Evolutionary conservation across 352 stramenopile species (phyloP).

Genomic region (Pythium plurisporium): DNA sequence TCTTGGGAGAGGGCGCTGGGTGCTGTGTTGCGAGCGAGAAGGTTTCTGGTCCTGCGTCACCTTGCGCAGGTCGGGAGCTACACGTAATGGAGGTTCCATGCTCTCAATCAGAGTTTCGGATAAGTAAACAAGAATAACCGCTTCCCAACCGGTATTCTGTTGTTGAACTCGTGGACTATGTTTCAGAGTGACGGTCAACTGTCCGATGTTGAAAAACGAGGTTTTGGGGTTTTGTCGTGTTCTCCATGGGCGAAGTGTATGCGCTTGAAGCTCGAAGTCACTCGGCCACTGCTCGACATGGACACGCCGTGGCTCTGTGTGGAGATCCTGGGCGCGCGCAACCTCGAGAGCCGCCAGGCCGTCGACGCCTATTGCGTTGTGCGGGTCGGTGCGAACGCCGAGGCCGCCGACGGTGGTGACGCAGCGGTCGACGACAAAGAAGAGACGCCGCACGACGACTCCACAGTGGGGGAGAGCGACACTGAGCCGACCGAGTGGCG

Average conservation of each 20-base stretch:
- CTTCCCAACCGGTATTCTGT: background rate
- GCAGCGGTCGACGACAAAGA: background rate
- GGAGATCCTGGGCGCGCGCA: slow-evolving; percentile 64
- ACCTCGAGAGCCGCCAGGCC: slow-evolving; percentile 54
- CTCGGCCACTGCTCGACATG: background rate
- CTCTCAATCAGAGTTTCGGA: too few species aligned
- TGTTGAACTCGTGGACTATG: background rate
- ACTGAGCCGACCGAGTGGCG: slow-evolving; percentile 13
- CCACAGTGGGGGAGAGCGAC: background rate
- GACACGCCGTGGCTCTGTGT: slow-evolving; percentile 47
- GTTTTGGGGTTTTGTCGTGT: slow-evolving; percentile 20
- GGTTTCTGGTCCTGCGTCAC: too few species aligned
- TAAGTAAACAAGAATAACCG: slow-evolving; percentile 11
- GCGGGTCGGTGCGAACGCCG: slow-evolving; percentile 3
- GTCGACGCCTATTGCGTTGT: slow-evolving; percentile 72
- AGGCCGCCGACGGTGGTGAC: background rate
- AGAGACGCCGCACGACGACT: background rate
- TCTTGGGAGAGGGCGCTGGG: too few species aligned
- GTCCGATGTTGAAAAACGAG: slow-evolving; percentile 3
- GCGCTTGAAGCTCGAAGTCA: slow-evolving; percentile 13
- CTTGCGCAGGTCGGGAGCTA: too few species aligned
- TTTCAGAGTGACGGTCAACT: slow-evolving; percentile 17
- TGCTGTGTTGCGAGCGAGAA: too few species aligned
- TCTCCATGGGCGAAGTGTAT: slow-evolving; percentile 6
- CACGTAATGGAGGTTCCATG: too few species aligned